These are phyloP conservation scores for Neurospora sp. DNA, from an alignment of 495 filamentous ascomycete species.

Conservation along the genomic window DNA sequence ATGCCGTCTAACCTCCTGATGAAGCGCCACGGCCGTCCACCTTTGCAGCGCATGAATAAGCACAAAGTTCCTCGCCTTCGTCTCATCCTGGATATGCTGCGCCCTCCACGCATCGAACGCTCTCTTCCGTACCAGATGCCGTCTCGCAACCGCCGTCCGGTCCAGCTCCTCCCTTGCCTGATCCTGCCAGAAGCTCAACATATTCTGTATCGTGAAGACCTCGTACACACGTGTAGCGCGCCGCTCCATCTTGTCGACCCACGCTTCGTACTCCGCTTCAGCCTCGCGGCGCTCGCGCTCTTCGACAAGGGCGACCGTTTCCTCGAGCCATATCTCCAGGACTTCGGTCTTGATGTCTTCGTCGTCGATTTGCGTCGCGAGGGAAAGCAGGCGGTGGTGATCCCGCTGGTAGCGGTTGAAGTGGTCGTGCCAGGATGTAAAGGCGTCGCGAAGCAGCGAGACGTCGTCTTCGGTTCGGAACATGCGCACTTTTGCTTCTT, in stretches of 20 bases:
- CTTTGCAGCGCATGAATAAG: conserved; percentile 33
- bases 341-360: conserved; percentile 14
- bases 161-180: conserved; percentile 19
- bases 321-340: conserved; percentile 18
- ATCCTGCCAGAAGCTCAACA: conserved; percentile 14
- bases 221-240: conserved; percentile 21
- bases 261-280: conserved; percentile 10
- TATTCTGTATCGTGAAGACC: conserved; percentile 15
- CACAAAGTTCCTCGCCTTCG: conserved; percentile 58
- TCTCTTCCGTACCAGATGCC: conserved; percentile 58
- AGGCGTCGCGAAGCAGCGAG: conserved; percentile 4
- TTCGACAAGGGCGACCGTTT: conserved; percentile 1
- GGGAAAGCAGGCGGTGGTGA: conserved; percentile 1
- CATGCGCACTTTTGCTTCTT: conserved; percentile 12
- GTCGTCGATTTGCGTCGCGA: conserved; percentile 12
- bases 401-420: conserved; percentile 2
- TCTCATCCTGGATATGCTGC: conserved; percentile 61
- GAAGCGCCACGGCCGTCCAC: conserved; percentile 17
- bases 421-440: conserved; percentile 9
- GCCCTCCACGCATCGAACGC: conserved; percentile 72
- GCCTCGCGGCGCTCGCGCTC: conserved; percentile 9
- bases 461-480: conserved; percentile 7
- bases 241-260: conserved; percentile 19
- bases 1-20: conserved; percentile 17
- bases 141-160: conserved; percentile 50